Percentiles rank a stretch among this genome's conserved stretches.
phyloP scores from a whole-genome alignment of 1,284 basidiomycete genomes.

The Fistulinella cinereoalba region DNA sequence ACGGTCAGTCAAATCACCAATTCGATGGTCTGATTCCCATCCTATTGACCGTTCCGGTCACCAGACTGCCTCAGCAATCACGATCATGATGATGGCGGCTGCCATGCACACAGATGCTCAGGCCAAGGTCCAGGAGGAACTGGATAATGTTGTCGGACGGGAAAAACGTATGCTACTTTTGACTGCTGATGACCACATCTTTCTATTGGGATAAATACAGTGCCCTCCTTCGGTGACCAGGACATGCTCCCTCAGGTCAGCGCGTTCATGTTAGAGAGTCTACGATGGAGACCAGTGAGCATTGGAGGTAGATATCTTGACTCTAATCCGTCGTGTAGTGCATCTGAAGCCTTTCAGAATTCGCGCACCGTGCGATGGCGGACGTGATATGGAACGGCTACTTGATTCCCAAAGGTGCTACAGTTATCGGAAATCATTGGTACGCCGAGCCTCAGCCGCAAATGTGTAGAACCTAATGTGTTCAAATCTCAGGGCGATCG shows the following conservation, averaged over 20 bases:
- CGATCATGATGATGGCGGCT: slow-evolving; percentile 45
- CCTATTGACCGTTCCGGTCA: background rate
- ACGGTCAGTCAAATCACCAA: slow-evolving; percentile 31
- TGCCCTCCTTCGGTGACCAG: slow-evolving; percentile 22
- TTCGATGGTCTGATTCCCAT: background rate
- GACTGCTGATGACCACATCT: background rate
- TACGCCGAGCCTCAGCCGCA: slow-evolving; percentile 13
- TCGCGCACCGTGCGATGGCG: slow-evolving; percentile 51
- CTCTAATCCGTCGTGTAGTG: background rate
- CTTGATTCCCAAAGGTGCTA: slow-evolving; percentile 56
- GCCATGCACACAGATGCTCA: slow-evolving; percentile 40
- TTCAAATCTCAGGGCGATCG: slow-evolving; percentile 41
- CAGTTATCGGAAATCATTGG: slow-evolving; percentile 60
- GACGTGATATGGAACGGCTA: slow-evolving; percentile 59
- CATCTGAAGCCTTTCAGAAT: slow-evolving; percentile 34
- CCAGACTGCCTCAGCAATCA: slow-evolving; percentile 27
- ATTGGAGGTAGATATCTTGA: slow-evolving; percentile 14
- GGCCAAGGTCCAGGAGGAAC: slow-evolving; percentile 40
- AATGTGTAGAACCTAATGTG: too few species aligned
- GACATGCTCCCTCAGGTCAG: slow-evolving; percentile 21
- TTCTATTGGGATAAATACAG: slow-evolving; percentile 4
- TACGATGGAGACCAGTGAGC: slow-evolving; percentile 33
- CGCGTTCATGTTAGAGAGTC: slow-evolving; percentile 31
- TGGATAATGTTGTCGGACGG: slow-evolving; percentile 40
- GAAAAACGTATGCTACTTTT: slow-evolving; percentile 30